Base-by-base conservation (phyloP, 129 eudicot species). In the Arctium minus region DNA sequence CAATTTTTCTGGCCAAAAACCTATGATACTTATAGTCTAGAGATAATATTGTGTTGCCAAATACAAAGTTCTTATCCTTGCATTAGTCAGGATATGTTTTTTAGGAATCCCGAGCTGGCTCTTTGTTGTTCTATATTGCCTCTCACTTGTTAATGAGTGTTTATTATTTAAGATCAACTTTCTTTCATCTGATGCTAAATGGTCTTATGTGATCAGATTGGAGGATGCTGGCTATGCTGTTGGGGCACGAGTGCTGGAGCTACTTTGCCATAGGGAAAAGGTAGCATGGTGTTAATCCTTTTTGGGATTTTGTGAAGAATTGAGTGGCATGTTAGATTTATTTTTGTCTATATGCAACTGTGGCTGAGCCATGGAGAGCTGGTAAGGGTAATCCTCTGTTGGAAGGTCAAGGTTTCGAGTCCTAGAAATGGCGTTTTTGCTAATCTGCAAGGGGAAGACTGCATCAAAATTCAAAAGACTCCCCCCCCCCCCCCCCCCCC, bases 181-280 rank as follows among this genome's bases (percentile, higher is more conserved):
- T 53, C 10, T 35, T 15, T 4, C 30, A 72, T 72, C 30, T 37
- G 12, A 74, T 77, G 29, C 35, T 56, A 17, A 17, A 56, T 50
- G 64, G 60, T 50, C 6, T 48, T 72, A 7, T 85, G 88, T 56
- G 82, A 62, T 56, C 94, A 96, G 99, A 89, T 88, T 96, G 88
- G 99, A 96, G 88, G 99, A 96, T 92, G 99, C 98, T 50, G 99
- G 99, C 31, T 96, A 93, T 93, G 94, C 99, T 82, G 99, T 96
- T 78, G 99, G 98, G 64, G 97, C 92, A 70, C 92, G 99, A 68
- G 96, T 90, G 81, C 73, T 96, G 87, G 99, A 96, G 84, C 89
- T 96, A 76, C 99, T 96, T 85, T 96, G 99, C 88, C 97, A 96
- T 62, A 89, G 99, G 86, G 99, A 96, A 73, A 96, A 93, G 97